Evolutionary conservation across 2,329 filamentous ascomycete species (phyloP), one percentile per base, ranked within the genome.

Genomic region (Scedosporium boydii): DNA sequence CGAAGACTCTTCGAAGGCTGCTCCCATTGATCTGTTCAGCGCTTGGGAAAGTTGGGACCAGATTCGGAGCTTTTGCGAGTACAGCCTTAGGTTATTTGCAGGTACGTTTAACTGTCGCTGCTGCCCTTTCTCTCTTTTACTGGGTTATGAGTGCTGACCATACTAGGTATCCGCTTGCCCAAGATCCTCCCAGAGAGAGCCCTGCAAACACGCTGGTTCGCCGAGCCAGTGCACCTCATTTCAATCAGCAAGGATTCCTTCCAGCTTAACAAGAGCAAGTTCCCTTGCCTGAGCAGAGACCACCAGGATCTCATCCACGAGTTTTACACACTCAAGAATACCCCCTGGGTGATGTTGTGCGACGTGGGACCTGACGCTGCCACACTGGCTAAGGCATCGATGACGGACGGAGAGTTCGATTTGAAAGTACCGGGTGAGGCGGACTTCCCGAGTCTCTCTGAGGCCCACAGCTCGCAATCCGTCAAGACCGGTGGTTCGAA

Each of bases 41-140:
- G 82, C 87, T 2, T 99, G 96, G 96, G 93, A 98, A 74, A 88
- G 89, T 1, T 99, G 95, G 95, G 88, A 99, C 72, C 81, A 88
- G 23, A 89, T 99, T 69, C 84, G 95, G 61, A 88, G 87, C 61
- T 80, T 91, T 63, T 97, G 92, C 82, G 89, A 87, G 76, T 98
- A 99, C 75, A 88, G 88, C 74, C 77, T 82, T 63, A 85, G 91
- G 72, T 80, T 99, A 44, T 88, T 86, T 69, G 85, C 97, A 74
- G 90, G 93, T 96, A 87, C 79, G 91, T 72, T 6, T 26, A 18
- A 16, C 59, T 51, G 5, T 5, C 58, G n/a, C 26, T 44, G 18
- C 23, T 44, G 9, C 7, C 23, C 59, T 21, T 7, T 16, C 27
- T 5, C 14, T 42, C n/a, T 42, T 29, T 56, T 58, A 23, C 27